Base-by-base conservation (phyloP, 805 yeast species). In the Saccharomyces kudriavzevii region DNA sequence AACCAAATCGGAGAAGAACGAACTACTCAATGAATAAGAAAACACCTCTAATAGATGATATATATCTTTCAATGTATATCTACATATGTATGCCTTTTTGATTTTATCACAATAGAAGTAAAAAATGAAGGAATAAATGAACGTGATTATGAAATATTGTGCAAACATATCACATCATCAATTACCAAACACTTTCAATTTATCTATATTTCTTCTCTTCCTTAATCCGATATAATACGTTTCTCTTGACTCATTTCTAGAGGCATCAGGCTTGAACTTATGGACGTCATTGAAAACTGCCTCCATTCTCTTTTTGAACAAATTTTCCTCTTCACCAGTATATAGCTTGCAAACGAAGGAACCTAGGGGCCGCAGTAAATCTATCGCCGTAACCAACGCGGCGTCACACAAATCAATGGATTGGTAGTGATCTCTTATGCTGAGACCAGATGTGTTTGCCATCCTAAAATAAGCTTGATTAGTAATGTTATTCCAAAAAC, bases 331-430 rank as follows among this genome's bases (percentile, higher is more conserved):
- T 43, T 78, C 74, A 0, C 99, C 99, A 0, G 91, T 80, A 68
- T 80, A 91, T 60, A 84, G 85, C 69, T 94, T 94, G 74, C 96
- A 86, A 13, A 89, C 85, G 63, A 89, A 80, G 10, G 73, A 63
- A 0, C 99, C 99, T 27, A 80, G 80, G 4, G 83, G 80, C 56
- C 75, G 81, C 27, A 94, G 70, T n/a, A 87, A 70, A 56, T 83
- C 85, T 51, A 85, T 76, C 1, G 95, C 85, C 49, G 91, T 77
- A 5, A 88, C 76, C 50, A 94, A 68, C 0, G 96, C 97, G 0
- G 97, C 97, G 61, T 89, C 94, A 68, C 97, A 92, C 28, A 92
- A 73, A 64, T 91, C 88, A 58, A 94, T 85, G 56, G 96, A 89
- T 59, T 81, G 82, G 13, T 78, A 72, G 70, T 92, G 98, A 68